These are phyloP conservation scores for Wickerhamomyces hampshirensis DNA, from an alignment of 805 yeast species.

Conservation along the genomic window DNA sequence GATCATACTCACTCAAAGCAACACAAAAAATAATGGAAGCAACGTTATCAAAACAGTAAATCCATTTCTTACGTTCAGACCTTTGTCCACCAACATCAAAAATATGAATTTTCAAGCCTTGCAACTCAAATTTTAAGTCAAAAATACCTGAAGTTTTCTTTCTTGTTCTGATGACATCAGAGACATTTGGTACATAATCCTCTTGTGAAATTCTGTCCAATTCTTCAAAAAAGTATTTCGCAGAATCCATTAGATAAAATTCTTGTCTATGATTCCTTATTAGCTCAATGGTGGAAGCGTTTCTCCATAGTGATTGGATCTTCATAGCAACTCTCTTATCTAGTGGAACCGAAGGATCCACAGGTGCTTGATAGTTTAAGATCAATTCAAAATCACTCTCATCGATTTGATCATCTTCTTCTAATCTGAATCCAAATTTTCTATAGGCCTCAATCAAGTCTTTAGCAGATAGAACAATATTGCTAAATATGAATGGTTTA, in stretches of 20 bases:
- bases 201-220: constrained; percentile 54
- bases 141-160: constrained; percentile 91
- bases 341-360: constrained; percentile 49
- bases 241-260: constrained; percentile 83
- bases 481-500: constrained; percentile 73
- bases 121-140: constrained; percentile 75
- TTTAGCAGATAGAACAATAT: constrained; percentile 71
- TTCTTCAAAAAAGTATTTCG: constrained; percentile 69
- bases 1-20: constrained; percentile 88
- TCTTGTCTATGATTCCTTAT: constrained; percentile 57
- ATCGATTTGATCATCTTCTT: constrained; percentile 27
- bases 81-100: constrained; percentile 95
- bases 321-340: constrained; percentile 44
- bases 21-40: constrained; percentile 88
- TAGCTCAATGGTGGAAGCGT: constrained; percentile 54
- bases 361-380: constrained; percentile 29
- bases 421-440: constrained; percentile 36
- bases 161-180: constrained; percentile 81
- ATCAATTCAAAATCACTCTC: constrained; percentile 25
- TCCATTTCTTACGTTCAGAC: constrained; percentile 95
- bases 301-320: constrained; percentile 48
- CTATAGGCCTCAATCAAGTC: constrained; percentile 63
- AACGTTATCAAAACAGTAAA: constrained; percentile 92
- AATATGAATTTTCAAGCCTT: constrained; percentile 57
- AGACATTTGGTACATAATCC: constrained; percentile 65